Conservation (phyloP, 2,329 filamentous ascomycete genomes). For the Diaporthe capsici region DNA sequence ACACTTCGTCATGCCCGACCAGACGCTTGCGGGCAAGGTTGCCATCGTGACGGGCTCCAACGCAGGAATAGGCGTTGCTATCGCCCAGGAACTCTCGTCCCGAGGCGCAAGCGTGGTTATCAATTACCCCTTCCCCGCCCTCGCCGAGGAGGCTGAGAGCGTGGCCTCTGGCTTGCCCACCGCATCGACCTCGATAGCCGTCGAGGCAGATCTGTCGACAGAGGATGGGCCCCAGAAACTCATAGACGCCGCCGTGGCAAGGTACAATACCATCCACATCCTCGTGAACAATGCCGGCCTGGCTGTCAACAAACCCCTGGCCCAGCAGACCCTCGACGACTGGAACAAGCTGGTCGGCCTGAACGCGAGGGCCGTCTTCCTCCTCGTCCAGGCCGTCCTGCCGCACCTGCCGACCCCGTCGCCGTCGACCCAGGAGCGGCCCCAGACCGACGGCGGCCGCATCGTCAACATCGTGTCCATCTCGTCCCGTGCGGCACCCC, state of each 20-base stretch:
- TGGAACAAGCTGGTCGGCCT: slow-evolving; percentile 58
- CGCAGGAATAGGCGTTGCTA: slow-evolving; percentile 61
- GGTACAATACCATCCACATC: slow-evolving; percentile 57
- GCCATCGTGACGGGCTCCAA: slow-evolving; percentile 64
- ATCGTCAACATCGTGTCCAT: slow-evolving; percentile 61
- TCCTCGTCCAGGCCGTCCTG: slow-evolving; percentile 56
- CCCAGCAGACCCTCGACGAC: slow-evolving; percentile 54
- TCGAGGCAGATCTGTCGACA: slow-evolving; percentile 59
- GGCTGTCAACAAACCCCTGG: slow-evolving; percentile 54
- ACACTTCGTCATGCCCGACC: slow-evolving; percentile 26
- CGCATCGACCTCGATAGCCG: slow-evolving; percentile 49
- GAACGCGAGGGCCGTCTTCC: slow-evolving; percentile 58
- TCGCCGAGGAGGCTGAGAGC: slow-evolving; percentile 49
- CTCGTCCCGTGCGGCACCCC: slow-evolving; percentile 51
- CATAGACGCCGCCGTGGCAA: slow-evolving; percentile 52
- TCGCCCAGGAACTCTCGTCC: slow-evolving; percentile 58
- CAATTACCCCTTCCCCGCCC: slow-evolving; percentile 59
- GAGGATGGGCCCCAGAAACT: slow-evolving; percentile 53
- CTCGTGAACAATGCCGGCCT: slow-evolving; percentile 54
- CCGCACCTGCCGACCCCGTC: slow-evolving; percentile 52
- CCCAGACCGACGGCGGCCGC: slow-evolving; percentile 47
- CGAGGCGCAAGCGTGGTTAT: slow-evolving; percentile 63
- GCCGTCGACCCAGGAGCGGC: slow-evolving; percentile 10
- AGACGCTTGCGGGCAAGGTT: slow-evolving; percentile 57
- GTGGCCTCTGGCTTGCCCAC: slow-evolving; percentile 49